These are phyloP conservation scores for Dactylellina drechsleri DNA, from an alignment of 2,329 filamentous ascomycete species.

Conservation along the genomic window DNA sequence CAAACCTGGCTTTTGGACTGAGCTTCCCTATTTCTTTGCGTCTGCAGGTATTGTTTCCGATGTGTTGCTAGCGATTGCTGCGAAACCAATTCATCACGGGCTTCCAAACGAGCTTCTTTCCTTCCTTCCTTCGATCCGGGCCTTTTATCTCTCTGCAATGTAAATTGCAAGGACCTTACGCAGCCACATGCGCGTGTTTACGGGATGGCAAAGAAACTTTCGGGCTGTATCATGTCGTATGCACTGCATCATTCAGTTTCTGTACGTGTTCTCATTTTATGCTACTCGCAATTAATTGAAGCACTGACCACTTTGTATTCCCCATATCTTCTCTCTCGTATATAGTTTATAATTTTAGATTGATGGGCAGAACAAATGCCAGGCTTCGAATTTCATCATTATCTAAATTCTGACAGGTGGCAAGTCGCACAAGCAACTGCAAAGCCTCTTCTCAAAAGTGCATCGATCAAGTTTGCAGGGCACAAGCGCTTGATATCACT, in stretches of 20 bases:
- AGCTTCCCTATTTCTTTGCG: constrained; percentile 1
- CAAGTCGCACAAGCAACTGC: constrained; percentile 20
- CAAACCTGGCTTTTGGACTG: constrained; percentile 18
- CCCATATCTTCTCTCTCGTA: constrained; percentile 14
- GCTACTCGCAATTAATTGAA: background rate
- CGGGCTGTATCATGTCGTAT: constrained; percentile 10
- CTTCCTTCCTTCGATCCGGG: no score
- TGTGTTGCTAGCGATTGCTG: constrained; percentile 41
- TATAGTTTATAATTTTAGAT: constrained; percentile 37
- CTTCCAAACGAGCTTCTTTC: background rate
- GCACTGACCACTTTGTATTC: constrained; percentile 35
- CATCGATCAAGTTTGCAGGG: constrained; percentile 1
- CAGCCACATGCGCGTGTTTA: constrained; percentile 26
- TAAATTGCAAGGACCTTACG: constrained; percentile 30
- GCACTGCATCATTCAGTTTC: constrained; percentile 11
- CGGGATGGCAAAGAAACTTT: constrained; percentile 2
- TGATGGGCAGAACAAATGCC: constrained; percentile 11
- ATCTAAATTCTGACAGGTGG: constrained; percentile 4
- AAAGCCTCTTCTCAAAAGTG: constrained; percentile 36
- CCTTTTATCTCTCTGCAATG: background rate
- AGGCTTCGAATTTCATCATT: constrained; percentile 4
- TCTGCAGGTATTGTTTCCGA: constrained; percentile 9
- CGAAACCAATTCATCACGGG: background rate
- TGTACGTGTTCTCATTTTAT: constrained; percentile 7
- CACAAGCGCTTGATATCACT: constrained; percentile 27